A percentile compares a stretch with the other conserved stretches of the same genome.
Evolutionary conservation across 148 eudicot species (phyloP).

Genomic region (Camellia japonica): DNA sequence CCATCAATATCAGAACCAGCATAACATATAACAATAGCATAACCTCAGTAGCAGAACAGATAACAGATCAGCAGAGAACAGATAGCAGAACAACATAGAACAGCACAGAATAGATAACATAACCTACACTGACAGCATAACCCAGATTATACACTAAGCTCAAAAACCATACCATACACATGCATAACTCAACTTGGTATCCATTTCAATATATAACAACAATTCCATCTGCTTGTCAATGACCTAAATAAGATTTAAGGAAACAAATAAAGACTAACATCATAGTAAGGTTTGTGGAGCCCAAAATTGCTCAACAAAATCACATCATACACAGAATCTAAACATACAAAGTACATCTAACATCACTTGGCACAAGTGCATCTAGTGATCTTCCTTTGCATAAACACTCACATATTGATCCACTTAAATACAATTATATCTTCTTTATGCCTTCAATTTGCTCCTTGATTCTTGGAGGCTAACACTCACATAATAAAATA

Average conservation of each 20-base stretch:
- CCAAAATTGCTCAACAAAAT: not conserved
- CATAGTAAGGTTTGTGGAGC: not conserved
- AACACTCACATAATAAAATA: no score
- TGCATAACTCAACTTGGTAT: no score
- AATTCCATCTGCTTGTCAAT: not conserved
- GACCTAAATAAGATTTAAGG: not conserved
- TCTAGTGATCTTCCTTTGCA: not conserved
- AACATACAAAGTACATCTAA: not conserved
- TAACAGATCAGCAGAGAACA: no score
- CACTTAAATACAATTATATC: not conserved
- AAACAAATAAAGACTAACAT: no score
- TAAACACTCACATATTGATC: not conserved
- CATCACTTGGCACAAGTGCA: not conserved
- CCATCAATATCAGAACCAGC: no score
- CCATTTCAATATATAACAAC: not conserved
- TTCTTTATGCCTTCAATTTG: slow-evolving; percentile 34
- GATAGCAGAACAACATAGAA: no score
- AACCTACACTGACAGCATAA: no score
- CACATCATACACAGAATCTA: not conserved
- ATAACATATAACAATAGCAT: no score
- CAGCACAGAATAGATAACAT: no score
- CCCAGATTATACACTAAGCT: no score
- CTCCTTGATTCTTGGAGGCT: slow-evolving; percentile 60
- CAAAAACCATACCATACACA: no score
- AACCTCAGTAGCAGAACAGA: no score